Conservation (phyloP, 2,329 filamentous ascomycete species). For the Apiospora aurea region DNA sequence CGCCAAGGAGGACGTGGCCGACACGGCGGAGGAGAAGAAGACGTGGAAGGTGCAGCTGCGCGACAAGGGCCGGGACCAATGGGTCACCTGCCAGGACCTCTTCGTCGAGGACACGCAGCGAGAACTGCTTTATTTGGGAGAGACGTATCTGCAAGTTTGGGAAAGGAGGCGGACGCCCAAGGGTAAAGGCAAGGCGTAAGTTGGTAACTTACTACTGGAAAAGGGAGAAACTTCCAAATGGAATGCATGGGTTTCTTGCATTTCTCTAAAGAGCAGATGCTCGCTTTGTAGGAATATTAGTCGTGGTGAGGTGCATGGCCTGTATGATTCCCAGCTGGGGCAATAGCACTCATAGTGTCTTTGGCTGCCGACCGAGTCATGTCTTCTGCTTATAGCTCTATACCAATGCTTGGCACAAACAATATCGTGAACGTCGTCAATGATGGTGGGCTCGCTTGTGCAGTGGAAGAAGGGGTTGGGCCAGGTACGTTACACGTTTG, state of each 20-base stretch:
- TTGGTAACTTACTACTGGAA: neutral
- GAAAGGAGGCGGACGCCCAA: slow-evolving; percentile 73
- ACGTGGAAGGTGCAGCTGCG: slow-evolving; percentile 93
- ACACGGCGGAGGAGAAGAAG: slow-evolving; percentile 84
- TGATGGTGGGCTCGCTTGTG: neutral
- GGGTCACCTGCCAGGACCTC: slow-evolving; percentile 93
- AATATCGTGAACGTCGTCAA: neutral
- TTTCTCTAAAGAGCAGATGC: neutral
- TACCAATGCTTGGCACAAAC: neutral
- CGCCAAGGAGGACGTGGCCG: slow-evolving; percentile 82
- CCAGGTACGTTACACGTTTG: neutral
- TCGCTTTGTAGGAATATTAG: slow-evolving; percentile 4
- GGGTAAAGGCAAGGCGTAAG: slow-evolving; percentile 47
- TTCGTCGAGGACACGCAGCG: slow-evolving; percentile 89
- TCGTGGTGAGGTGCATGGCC: neutral
- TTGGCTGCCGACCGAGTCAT: neutral
- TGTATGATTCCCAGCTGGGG: neutral
- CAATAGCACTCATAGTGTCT: neutral
- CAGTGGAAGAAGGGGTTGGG: neutral
- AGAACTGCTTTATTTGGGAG: slow-evolving; percentile 89
- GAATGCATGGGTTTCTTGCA: neutral
- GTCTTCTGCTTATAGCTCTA: neutral
- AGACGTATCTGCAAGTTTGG: slow-evolving; percentile 97
- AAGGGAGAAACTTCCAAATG: neutral
- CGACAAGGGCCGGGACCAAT: slow-evolving; percentile 82